Evolutionary conservation across 768 basidiomycete genomes (phyloP), one percentile per base, ranked within the genome.

Genomic region (Panaeolus cyanescens): DNA sequence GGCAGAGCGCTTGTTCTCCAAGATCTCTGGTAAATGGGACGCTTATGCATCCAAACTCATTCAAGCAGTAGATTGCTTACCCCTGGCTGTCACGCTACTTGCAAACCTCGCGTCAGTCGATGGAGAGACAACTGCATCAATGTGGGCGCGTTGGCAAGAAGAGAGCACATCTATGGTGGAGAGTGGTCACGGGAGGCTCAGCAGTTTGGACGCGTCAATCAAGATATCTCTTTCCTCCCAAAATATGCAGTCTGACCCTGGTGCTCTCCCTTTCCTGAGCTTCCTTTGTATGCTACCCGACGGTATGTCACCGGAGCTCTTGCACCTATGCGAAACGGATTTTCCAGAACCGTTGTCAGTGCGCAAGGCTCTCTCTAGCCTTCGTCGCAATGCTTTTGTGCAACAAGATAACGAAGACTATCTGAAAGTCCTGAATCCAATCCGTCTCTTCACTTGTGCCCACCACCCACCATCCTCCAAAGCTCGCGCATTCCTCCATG

Each of bases 11-110:
- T 71, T 73, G 12, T 73, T 74, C 34, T 60, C 63, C 54, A 50
- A 62, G 7, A 75, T 77, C 25, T 67, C 66, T 3, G 53, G 65
- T 5, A 65, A 71, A 30, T 54, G 50, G 4, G 70, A 75, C 32
- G 59, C 70, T 12, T 60, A 68, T 59, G 66, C 64, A 1, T 42
- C 61, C 15, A 64, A 64, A 32, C 71, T 77, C 17, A 63, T 75
- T 2, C 50, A 64, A 34, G 71, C 72, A 0, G 69, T 75, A 20
- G 74, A 75, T 54, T 68, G 74, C 36, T 68, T 77, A 17, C 75
- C 75, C 0, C 63, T 76, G 13, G 75, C 75, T 1, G 71, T 76
- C 19, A 74, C 71, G 4, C 65, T 76, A 5, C 62, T 77, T 19
- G 72, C 68, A 10, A 71, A 73, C 42, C 64, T 77, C 2, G 73